These are phyloP conservation scores for Talaromyces sp. DNA, from an alignment of 2,329 filamentous ascomycete species.

Conservation along the genomic window DNA sequence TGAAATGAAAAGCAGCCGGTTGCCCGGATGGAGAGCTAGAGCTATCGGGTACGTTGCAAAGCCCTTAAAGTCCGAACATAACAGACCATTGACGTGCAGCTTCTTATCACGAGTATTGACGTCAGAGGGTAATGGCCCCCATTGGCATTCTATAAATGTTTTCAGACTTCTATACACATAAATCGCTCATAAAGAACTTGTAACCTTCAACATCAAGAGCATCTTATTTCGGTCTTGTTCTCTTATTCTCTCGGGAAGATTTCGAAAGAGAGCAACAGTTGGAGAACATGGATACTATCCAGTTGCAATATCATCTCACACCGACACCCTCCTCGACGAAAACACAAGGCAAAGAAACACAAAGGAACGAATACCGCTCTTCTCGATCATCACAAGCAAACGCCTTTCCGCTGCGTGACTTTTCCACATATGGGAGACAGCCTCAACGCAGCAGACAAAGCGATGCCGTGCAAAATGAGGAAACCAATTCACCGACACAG, in stretches of 20 bases:
- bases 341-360: too few relatives aligned
- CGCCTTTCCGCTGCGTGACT: neutral
- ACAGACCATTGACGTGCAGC: neutral
- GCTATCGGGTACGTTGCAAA: too few relatives aligned
- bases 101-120: neutral
- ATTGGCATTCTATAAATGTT: too few relatives aligned
- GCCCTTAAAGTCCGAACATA: too few relatives aligned
- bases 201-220: too few relatives aligned
- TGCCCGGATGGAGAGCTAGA: neutral
- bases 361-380: neutral
- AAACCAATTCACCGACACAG: neutral
- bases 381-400: neutral
- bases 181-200: neutral
- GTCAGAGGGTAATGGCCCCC: neutral
- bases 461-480: neutral
- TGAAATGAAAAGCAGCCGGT: neutral
- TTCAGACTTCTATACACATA: too few relatives aligned
- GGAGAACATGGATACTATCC: neutral
- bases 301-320: neutral
- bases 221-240: too few relatives aligned
- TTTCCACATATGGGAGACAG: neutral
- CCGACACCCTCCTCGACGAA: neutral
- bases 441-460: neutral
- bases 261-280: neutral
- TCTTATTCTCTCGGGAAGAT: neutral